A percentile compares a stretch with the other conserved stretches of the same genome.
Evolutionary conservation across 2,329 filamentous ascomycete genomes (phyloP).

Genomic region (Pezizomycotina sp.): DNA sequence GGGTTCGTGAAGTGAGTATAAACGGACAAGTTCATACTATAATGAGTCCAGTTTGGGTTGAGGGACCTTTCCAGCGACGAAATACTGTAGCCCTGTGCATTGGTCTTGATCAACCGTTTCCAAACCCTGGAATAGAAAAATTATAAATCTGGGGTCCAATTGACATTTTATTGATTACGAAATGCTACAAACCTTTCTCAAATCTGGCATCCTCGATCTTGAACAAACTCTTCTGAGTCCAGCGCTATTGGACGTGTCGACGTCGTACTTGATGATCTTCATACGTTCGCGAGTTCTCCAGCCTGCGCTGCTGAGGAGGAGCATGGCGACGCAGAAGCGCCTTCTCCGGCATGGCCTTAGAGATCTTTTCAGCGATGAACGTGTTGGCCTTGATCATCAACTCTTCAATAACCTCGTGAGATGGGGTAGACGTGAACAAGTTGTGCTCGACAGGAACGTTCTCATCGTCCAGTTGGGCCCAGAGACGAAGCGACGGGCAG

Average conservation of each 20-base stretch:
- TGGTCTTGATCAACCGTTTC: conserved; percentile 83
- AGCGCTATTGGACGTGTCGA: conserved; percentile 79
- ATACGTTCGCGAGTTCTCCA: conserved; percentile 88
- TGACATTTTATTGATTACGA: no score
- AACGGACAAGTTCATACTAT: conserved; percentile 75
- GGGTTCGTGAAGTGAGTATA: conserved; percentile 98
- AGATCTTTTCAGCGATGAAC: conserved; percentile 72
- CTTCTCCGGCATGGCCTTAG: conserved; percentile 68
- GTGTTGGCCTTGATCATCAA: conserved; percentile 84
- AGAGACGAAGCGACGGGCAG: conserved; percentile 68
- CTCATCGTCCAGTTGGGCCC: conserved; percentile 93
- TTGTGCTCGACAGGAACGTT: conserved; percentile 94
- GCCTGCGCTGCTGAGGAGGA: conserved; percentile 68
- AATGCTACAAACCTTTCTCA: conserved; percentile 49
- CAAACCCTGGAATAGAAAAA: conserved; percentile 46
- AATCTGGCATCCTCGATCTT: conserved; percentile 71
- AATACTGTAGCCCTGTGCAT: conserved; percentile 97
- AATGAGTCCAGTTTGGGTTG: conserved; percentile 73
- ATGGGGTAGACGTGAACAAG: conserved; percentile 77
- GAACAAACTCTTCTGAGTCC: conserved; percentile 90
- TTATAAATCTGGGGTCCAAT: neutral
- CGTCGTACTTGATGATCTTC: conserved; percentile 74
- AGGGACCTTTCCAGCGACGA: conserved; percentile 60
- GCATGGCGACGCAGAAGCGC: conserved; percentile 78
- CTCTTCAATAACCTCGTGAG: conserved; percentile 89